A percentile compares a stretch with the other conserved stretches of the same genome.
These are phyloP conservation scores for Rasamsonia emersonii DNA, from an alignment of 2,329 filamentous ascomycete species.

Conservation along the genomic window DNA sequence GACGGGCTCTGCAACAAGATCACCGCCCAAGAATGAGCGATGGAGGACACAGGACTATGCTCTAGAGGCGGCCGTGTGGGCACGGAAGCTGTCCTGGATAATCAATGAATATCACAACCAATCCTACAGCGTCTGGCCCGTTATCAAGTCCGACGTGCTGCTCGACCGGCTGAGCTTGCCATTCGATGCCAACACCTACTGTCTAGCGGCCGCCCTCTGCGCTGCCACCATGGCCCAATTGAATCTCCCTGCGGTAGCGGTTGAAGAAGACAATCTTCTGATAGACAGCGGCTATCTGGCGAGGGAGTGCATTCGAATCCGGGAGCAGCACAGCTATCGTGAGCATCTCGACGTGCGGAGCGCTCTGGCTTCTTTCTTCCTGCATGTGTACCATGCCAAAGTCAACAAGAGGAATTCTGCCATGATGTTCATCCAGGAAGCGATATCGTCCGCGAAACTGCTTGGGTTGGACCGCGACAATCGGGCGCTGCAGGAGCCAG, in stretches of 20 bases:
- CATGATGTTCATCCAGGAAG: slow-evolving; percentile 23
- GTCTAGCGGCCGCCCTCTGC: slow-evolving; percentile 18
- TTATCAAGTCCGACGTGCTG: slow-evolving; percentile 15
- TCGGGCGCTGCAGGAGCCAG: not conserved
- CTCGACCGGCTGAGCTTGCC: slow-evolving; percentile 8
- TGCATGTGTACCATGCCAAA: slow-evolving; percentile 26
- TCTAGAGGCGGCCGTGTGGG: not conserved
- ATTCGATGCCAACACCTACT: slow-evolving; percentile 8
- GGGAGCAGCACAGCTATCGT: slow-evolving; percentile 10
- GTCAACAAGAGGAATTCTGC: slow-evolving; percentile 19
- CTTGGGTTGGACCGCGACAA: slow-evolving; percentile 14
- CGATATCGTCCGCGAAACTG: slow-evolving; percentile 15
- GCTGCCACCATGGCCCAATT: slow-evolving; percentile 25
- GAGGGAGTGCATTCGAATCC: slow-evolving; percentile 15
- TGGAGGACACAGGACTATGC: too few relatives aligned
- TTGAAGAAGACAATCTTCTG: not conserved
- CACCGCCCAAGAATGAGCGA: too few relatives aligned
- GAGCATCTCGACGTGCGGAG: slow-evolving; percentile 14
- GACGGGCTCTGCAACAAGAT: too few relatives aligned
- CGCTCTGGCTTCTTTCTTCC: slow-evolving; percentile 20
- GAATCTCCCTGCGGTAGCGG: slow-evolving; percentile 14
- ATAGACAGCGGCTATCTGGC: slow-evolving; percentile 16
- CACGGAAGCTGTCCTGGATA: slow-evolving; percentile 10
- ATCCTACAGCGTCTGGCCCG: slow-evolving; percentile 23
- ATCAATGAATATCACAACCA: slow-evolving; percentile 15